A percentile compares a stretch with the other conserved stretches of the same genome.
Conservation (phyloP, 2,329 filamentous ascomycete species). For the Fonsecaea monophora region DNA sequence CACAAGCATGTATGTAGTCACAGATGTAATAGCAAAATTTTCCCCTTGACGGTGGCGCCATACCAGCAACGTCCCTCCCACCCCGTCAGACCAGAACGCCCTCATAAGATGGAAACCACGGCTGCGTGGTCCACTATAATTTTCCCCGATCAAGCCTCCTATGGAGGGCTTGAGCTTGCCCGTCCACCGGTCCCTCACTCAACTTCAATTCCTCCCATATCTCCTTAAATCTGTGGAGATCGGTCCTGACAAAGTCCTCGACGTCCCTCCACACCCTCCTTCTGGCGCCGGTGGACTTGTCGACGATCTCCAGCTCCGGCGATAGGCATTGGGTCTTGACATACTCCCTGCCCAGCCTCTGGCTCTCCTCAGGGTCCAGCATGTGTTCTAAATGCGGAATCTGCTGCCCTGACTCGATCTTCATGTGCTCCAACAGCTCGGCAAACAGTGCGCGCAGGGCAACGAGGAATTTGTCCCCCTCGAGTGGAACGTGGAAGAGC, state of each 20-base stretch:
- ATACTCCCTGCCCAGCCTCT: conserved; percentile 33
- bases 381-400: conserved; percentile 32
- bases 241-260: conserved; percentile 27
- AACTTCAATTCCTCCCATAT: conserved; percentile 19
- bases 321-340: conserved; percentile 29
- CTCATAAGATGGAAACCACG: not conserved
- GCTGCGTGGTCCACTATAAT: conserved; percentile 10
- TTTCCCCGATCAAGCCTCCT: conserved; percentile 12
- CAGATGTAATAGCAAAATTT: not conserved
- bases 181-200: conserved; percentile 3
- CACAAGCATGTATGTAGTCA: not conserved
- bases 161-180: not conserved
- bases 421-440: conserved; percentile 36
- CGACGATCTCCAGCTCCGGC: conserved; percentile 30
- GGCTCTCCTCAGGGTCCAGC: conserved; percentile 27
- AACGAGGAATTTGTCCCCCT: conserved; percentile 12
- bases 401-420: conserved; percentile 33
- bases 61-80: not conserved
- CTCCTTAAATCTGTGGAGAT: conserved; percentile 23
- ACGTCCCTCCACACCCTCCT: conserved; percentile 29
- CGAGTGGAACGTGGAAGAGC: conserved; percentile 16
- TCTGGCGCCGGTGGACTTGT: not conserved
- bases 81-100: not conserved
- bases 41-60: not conserved
- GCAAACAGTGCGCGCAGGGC: conserved; percentile 23